These are phyloP conservation scores for Phoma herbarum DNA, from an alignment of 2,329 filamentous ascomycete species.

Conservation along the genomic window DNA sequence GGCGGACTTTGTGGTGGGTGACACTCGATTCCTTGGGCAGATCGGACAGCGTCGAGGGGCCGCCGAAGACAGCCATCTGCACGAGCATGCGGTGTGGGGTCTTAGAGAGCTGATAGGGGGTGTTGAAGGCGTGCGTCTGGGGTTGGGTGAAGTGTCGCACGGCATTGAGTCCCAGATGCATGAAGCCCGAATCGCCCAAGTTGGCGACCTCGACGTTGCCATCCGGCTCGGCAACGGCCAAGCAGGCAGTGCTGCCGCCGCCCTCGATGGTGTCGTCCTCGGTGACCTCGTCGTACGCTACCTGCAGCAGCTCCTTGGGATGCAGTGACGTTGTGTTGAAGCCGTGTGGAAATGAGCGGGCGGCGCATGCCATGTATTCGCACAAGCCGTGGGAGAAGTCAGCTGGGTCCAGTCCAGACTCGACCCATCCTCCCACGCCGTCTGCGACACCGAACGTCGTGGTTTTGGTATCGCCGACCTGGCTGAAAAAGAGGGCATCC, in stretches of 20 bases:
- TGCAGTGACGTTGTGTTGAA: constrained; percentile 57
- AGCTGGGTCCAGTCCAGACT: constrained; percentile 90
- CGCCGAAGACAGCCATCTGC: constrained; percentile 83
- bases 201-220: constrained; percentile 89
- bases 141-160: constrained; percentile 84
- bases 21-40: constrained; percentile 84
- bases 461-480: constrained; percentile 74
- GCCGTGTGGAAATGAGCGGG: constrained; percentile 64
- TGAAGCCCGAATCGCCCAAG: constrained; percentile 92
- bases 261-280: constrained; percentile 76
- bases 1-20: constrained; percentile 76
- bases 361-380: constrained; percentile 86
- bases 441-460: constrained; percentile 91
- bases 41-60: constrained; percentile 75
- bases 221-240: constrained; percentile 77
- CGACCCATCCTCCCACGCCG: constrained; percentile 93
- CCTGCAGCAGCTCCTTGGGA: constrained; percentile 77
- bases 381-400: constrained; percentile 96
- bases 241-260: constrained; percentile 89
- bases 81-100: constrained; percentile 81
- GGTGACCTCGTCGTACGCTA: constrained; percentile 83
- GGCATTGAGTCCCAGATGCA: constrained; percentile 84
- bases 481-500: constrained; percentile 92
- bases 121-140: constrained; percentile 98
- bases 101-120: constrained; percentile 91